Evolutionary conservation across 371 early-diverging fungal species (phyloP).

Genomic region (Actinomucor elegans): DNA sequence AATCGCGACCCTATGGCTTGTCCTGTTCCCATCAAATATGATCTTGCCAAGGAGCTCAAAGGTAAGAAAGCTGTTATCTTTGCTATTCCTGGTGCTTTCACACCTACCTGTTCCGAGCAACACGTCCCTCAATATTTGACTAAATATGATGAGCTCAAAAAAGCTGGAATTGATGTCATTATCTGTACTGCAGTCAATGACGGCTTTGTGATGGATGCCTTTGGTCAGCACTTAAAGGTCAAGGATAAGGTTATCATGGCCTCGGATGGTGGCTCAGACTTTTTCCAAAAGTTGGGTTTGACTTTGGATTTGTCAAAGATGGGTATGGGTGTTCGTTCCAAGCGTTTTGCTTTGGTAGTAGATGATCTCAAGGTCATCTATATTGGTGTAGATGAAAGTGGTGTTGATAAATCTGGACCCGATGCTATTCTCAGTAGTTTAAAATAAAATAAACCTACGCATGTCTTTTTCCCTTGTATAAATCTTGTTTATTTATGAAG

Average conservation of each 20-base stretch:
- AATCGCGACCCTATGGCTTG: conserved; percentile 36
- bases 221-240: conserved; percentile 56
- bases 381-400: conserved; percentile 67
- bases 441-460: no score
- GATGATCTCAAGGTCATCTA: conserved; percentile 71
- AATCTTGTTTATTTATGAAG: no score
- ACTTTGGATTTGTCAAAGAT: conserved; percentile 49
- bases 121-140: conserved; percentile 71
- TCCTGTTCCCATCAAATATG: conserved; percentile 38
- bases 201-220: conserved; percentile 77
- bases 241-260: conserved; percentile 71
- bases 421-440: conserved; percentile 28
- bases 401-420: conserved; percentile 36
- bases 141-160: conserved; percentile 54
- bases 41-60: conserved; percentile 61
- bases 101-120: conserved; percentile 76
- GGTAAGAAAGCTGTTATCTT: conserved; percentile 79
- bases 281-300: conserved; percentile 65
- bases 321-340: conserved; percentile 41
- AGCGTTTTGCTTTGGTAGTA: conserved; percentile 77
- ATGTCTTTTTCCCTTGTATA: no score
- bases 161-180: conserved; percentile 69
- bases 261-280: conserved; percentile 66
- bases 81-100: conserved; percentile 81
- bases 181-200: conserved; percentile 62